A percentile compares a stretch with the other conserved stretches of the same genome.
These are phyloP conservation scores for Pseudomonodictys pantanalensis DNA, from an alignment of 495 filamentous ascomycete species.

Conservation along the genomic window DNA sequence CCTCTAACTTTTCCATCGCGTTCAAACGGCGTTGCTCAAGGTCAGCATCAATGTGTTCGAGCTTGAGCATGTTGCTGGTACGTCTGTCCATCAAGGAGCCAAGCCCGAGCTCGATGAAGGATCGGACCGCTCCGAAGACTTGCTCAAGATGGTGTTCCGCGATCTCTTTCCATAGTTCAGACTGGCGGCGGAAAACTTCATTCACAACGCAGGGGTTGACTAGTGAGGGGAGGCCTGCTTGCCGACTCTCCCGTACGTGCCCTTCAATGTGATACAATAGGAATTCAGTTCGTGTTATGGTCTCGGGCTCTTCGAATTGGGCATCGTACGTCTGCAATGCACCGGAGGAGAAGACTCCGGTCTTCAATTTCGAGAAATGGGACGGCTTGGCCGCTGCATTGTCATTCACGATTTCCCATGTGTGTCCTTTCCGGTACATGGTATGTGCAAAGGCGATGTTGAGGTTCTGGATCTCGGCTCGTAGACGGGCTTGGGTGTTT, in stretches of 20 bases:
- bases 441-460: conserved; percentile 14
- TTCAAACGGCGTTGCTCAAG: background rate
- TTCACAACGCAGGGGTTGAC: conserved; percentile 6
- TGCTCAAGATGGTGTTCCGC: background rate
- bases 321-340: conserved; percentile 1
- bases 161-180: conserved; percentile 4
- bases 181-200: conserved; percentile 13
- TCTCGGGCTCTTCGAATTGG: background rate
- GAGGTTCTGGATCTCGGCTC: conserved; percentile 20
- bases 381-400: background rate
- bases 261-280: background rate
- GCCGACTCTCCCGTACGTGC: conserved; percentile 3
- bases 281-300: background rate
- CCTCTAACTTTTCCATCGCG: background rate
- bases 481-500: conserved; percentile 40
- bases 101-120: conserved; percentile 5
- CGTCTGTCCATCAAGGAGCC: background rate
- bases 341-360: too few species aligned
- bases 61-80: background rate
- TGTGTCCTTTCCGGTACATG: conserved; percentile 16
- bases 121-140: conserved; percentile 4
- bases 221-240: background rate
- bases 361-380: too few species aligned
- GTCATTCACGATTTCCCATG: conserved; percentile 6
- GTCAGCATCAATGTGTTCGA: background rate